Conservation (phyloP, 1,139 yeast genomes). For the Candida glucosophila region DNA sequence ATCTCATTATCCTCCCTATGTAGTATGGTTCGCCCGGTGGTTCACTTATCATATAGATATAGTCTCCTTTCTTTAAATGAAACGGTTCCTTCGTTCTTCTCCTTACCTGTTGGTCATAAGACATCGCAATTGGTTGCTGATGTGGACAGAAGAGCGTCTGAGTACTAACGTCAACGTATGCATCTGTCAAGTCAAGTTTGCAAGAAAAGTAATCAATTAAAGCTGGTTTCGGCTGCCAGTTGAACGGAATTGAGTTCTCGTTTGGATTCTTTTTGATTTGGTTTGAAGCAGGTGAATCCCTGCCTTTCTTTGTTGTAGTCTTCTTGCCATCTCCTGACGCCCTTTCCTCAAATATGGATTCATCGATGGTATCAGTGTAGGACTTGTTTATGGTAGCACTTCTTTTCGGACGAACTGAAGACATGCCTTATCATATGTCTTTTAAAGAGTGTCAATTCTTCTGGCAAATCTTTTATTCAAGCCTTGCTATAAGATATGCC, state of each 20-base stretch:
- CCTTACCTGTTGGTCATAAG: conserved; percentile 8
- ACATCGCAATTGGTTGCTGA: conserved; percentile 10
- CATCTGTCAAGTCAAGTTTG: conserved; percentile 24
- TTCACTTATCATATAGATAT: conserved; percentile 78
- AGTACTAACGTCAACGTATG: conserved; percentile 22
- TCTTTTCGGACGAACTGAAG: conserved; percentile 26
- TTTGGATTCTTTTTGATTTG: conserved; percentile 1
- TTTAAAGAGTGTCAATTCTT: too few relatives aligned
- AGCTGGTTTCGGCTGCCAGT: conserved; percentile 32
- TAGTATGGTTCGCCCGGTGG: conserved; percentile 96
- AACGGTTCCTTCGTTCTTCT: conserved; percentile 10
- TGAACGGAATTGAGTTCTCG: conserved; percentile 16
- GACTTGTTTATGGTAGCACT: conserved; percentile 38
- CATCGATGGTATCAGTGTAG: conserved; percentile 32
- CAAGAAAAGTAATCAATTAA: conserved; percentile 29
- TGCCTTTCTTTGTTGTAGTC: background rate
- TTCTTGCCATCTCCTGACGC: background rate
- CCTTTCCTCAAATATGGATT: conserved; percentile 21
- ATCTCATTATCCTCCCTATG: conserved; percentile 78
- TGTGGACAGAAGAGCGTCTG: conserved; percentile 31
- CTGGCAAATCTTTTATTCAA: too few relatives aligned
- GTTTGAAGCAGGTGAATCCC: conserved; percentile 2
- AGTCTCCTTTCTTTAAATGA: conserved; percentile 46
- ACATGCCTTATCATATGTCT: background rate
- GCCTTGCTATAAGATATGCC: too few relatives aligned